Evolutionary conservation across 1,284 basidiomycete genomes (phyloP).

Genomic region (Rhodotorula sp.): DNA sequence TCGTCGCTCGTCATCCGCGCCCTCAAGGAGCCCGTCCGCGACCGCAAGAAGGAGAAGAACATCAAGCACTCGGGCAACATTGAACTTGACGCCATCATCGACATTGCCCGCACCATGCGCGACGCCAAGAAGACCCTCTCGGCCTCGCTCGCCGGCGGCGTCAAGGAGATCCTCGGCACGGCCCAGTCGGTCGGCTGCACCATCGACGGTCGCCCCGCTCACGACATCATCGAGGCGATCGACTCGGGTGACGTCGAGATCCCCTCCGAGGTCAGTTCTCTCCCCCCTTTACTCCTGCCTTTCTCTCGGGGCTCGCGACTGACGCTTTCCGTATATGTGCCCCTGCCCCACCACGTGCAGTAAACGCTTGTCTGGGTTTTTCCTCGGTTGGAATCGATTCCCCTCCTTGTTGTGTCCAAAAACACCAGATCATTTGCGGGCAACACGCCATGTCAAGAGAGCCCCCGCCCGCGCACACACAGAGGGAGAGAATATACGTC

Average conservation of each 20-base stretch:
- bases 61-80: constrained; percentile 98
- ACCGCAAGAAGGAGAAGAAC: constrained; percentile 99
- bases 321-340: background rate
- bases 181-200: constrained; percentile 92
- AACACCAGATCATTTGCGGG: too few relatives aligned
- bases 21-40: constrained; percentile 97
- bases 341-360: background rate
- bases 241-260: constrained; percentile 92
- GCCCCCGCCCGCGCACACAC: too few relatives aligned
- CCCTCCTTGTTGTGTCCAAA: background rate
- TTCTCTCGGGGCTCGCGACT: background rate
- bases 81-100: constrained; percentile 87
- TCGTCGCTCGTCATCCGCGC: constrained; percentile 98
- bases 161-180: constrained; percentile 62
- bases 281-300: background rate
- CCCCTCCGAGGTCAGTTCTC: constrained; percentile 66
- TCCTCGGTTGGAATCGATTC: background rate
- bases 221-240: constrained; percentile 81
- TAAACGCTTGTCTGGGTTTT: background rate
- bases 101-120: constrained; percentile 95
- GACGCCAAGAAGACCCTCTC: constrained; percentile 77
- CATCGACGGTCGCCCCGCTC: constrained; percentile 82
- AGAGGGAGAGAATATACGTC: too few relatives aligned
- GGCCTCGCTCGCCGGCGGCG: constrained; percentile 82
- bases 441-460: too few relatives aligned